A percentile compares a stretch with the other conserved stretches of the same genome.
phyloP scores from a whole-genome alignment of 2,329 filamentous ascomycete genomes.

The Coniochaeta sp. region DNA sequence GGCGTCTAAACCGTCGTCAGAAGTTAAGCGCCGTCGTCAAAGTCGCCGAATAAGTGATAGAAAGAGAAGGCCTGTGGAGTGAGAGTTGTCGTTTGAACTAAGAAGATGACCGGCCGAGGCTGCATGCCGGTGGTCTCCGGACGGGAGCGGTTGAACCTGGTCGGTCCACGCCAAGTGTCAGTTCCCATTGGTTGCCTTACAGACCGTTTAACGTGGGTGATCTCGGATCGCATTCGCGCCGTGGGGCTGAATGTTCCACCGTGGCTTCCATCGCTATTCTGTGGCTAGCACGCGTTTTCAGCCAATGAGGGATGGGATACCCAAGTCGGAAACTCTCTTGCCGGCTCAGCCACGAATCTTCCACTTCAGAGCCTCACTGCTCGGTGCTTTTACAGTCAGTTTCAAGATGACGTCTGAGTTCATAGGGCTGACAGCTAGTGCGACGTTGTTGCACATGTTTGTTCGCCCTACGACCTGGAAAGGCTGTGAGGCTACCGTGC shows the following conservation, averaged over 20 bases:
- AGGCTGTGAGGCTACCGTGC: neutral
- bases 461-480: neutral
- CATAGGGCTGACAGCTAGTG: neutral
- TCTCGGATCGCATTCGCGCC: neutral
- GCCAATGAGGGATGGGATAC: neutral
- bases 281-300: neutral
- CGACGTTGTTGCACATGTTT: neutral
- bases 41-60: neutral
- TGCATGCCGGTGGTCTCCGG: neutral
- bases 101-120: neutral
- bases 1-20: no score
- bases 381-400: neutral
- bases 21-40: neutral
- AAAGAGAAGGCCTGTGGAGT: neutral
- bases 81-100: neutral
- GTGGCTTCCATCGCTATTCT: neutral
- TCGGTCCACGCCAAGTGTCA: neutral
- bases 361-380: neutral
- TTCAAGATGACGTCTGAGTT: neutral
- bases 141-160: neutral
- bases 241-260: neutral
- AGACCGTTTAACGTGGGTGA: neutral
- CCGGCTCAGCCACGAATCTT: neutral
- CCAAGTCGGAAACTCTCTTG: neutral
- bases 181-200: neutral